Conservation (phyloP, 164 flowering plant genomes). For the Cinnamomum micranthum region DNA sequence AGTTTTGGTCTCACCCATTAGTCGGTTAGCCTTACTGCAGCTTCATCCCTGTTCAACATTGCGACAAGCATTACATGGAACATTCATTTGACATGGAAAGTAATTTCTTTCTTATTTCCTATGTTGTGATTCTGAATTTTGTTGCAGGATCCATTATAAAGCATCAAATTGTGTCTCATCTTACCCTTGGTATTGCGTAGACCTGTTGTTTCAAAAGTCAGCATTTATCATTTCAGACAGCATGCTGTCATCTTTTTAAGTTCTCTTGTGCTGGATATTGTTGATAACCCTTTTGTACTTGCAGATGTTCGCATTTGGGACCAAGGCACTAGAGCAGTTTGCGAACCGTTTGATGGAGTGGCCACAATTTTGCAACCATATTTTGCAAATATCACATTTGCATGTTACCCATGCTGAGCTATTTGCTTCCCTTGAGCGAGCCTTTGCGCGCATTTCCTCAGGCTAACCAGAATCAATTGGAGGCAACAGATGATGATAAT, state of each 20-base stretch:
- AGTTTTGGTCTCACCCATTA: neutral
- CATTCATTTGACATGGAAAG: neutral
- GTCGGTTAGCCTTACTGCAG: neutral
- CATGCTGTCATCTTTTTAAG: neutral
- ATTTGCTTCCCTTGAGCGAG: slow-evolving; percentile 76
- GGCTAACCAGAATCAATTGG: slow-evolving; percentile 62
- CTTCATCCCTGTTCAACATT: neutral
- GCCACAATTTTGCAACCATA: slow-evolving; percentile 99
- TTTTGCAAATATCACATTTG: slow-evolving; percentile 93
- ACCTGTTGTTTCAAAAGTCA: slow-evolving; percentile 91
- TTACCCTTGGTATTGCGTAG: slow-evolving; percentile 86
- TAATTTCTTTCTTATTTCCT: neutral
- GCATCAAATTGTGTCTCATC: slow-evolving; percentile 89
- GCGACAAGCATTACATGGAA: neutral
- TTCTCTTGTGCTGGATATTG: neutral
- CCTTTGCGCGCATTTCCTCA: slow-evolving; percentile 70
- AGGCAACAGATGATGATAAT: slow-evolving; percentile 10
- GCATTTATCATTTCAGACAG: slow-evolving; percentile 16
- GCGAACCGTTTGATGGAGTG: slow-evolving; percentile 88
- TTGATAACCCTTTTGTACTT: slow-evolving; percentile 8
- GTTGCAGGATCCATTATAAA: slow-evolving; percentile 80
- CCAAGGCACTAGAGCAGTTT: slow-evolving; percentile 91
- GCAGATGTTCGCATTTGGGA: slow-evolving; percentile 93
- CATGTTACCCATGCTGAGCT: slow-evolving; percentile 75
- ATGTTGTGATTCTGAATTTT: slow-evolving; percentile 5